Evolutionary conservation across 176 grass and related monocot species (phyloP).

Genomic region (Oryza meridionalis): DNA sequence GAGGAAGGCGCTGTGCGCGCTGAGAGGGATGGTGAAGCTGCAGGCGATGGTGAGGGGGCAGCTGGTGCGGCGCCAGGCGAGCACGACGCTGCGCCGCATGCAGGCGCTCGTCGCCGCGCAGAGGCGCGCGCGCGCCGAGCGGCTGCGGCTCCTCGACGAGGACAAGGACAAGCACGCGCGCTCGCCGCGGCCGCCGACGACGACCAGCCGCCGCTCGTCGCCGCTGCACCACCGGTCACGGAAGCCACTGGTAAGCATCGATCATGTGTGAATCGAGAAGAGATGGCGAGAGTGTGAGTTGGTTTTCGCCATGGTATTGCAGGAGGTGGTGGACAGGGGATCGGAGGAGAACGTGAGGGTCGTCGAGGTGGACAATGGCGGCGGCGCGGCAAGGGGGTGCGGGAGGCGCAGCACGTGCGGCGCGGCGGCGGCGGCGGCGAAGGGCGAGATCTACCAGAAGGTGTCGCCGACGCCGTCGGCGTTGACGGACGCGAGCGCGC

Average conservation of each 20-base stretch:
- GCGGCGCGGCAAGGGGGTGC: neutral
- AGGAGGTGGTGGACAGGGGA: constrained; percentile 16
- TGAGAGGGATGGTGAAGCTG: constrained; percentile 81
- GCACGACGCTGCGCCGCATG: constrained; percentile 76
- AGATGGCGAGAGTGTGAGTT: neutral
- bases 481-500: constrained; percentile 51
- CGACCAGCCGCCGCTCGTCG: constrained; percentile 46
- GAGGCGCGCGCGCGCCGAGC: constrained; percentile 45
- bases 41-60: constrained; percentile 84
- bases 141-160: constrained; percentile 55
- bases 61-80: constrained; percentile 72
- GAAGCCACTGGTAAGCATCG: constrained; percentile 28
- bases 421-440: constrained; percentile 21
- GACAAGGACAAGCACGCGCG: constrained; percentile 15
- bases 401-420: constrained; percentile 14
- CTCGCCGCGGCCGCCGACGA: constrained; percentile 37
- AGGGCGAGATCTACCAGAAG: constrained; percentile 28
- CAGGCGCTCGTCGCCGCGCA: constrained; percentile 82
- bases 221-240: constrained; percentile 42
- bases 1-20: constrained; percentile 78
- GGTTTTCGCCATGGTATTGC: neutral
- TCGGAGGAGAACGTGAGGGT: constrained; percentile 47
- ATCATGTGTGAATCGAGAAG: neutral
- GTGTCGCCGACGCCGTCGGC: constrained; percentile 48
- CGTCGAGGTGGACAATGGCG: constrained; percentile 50